A percentile compares a stretch with the other conserved stretches of the same genome.
Conservation (phyloP, 2,329 filamentous ascomycete species). For the Botryotinia convoluta region DNA sequence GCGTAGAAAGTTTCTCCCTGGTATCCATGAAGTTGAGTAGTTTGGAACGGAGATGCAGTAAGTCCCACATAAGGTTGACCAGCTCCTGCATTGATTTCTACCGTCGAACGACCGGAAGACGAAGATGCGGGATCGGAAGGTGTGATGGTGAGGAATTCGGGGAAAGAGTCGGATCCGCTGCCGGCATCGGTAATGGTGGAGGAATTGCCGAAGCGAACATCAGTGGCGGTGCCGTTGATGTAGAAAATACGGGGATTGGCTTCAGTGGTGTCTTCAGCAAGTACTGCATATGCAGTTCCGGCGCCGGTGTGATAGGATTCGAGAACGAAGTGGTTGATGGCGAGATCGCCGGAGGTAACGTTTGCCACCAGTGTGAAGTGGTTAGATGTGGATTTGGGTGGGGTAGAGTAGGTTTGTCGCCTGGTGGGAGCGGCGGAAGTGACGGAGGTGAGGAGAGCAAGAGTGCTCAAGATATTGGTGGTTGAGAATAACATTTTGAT, state of each 20-base stretch:
- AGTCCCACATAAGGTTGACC: constrained; percentile 42
- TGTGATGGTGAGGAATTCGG: constrained; percentile 41
- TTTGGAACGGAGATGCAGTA: constrained; percentile 40
- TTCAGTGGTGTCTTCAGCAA: constrained; percentile 30
- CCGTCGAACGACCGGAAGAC: constrained; percentile 31
- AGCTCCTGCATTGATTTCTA: constrained; percentile 40
- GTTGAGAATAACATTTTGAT: constrained; percentile 23
- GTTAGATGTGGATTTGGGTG: constrained; percentile 21
- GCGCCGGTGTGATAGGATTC: constrained; percentile 46
- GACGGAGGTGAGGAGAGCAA: constrained; percentile 21
- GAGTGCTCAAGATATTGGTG: constrained; percentile 7
- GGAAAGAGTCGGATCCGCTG: constrained; percentile 33
- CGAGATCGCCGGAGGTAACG: constrained; percentile 41
- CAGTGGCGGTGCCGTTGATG: constrained; percentile 47
- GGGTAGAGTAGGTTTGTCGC: constrained; percentile 21
- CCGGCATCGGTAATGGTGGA: constrained; percentile 45
- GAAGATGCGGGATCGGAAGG: constrained; percentile 29
- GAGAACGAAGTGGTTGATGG: constrained; percentile 44
- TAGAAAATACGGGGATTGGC: constrained; percentile 44
- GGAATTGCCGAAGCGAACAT: constrained; percentile 37
- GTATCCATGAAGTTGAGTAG: constrained; percentile 33
- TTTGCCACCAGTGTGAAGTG: constrained; percentile 46
- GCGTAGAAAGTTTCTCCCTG: constrained; percentile 42
- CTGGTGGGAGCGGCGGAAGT: constrained; percentile 25
- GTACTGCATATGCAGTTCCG: constrained; percentile 42